Evolutionary conservation across 352 stramenopile genomes (phyloP), one percentile per base, ranked within the genome.

Genomic region (Globisporangium carolinianum): DNA sequence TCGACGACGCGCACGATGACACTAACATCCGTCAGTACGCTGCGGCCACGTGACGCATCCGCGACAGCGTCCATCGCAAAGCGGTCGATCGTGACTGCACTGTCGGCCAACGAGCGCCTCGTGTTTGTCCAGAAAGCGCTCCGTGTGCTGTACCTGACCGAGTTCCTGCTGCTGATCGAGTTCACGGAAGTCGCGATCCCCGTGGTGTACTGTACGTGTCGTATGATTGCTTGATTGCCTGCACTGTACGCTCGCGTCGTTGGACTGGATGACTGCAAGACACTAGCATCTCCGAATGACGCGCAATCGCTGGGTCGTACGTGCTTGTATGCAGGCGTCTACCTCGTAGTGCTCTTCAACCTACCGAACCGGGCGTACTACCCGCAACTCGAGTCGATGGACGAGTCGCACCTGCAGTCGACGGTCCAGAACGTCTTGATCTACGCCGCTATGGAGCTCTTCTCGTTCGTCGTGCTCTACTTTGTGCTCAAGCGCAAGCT

Each of bases 91-190:
- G 48, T 14, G 9, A 18, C 8, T 6, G 14, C 14, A 6, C 15
- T 48, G 18, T 41, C 55, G 42, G 42, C 51, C 0, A 60, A 74
- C 15, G 43, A 62, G 14, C 53, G 41, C 24, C 58, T 69, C 8
- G 38, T 62, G 15, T 72, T 75, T 15, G 51, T 66, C 1, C 18
- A 60, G 0, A 47, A 64, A 10, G 51, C 65, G 0, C 52, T 66
- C 5, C 51, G 66, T 38, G 46, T 78, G 41, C 60, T 83, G 3
- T 74, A 79, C 42, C 60, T 76, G 49, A 72, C 73, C 3, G 71
- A 80, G 62, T 83, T 76, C 11, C 37, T 80, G 15, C 24, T 79
- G 18, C 56, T 79, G 51, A 61, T 73, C 45, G 73, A 83, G 52
- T 78, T 69, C 35, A 61, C 72, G 3, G 68, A 79, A 41, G 67